Base-by-base conservation (phyloP, 208 protist genomes). In the Trypanosoma cruzi region DNA sequence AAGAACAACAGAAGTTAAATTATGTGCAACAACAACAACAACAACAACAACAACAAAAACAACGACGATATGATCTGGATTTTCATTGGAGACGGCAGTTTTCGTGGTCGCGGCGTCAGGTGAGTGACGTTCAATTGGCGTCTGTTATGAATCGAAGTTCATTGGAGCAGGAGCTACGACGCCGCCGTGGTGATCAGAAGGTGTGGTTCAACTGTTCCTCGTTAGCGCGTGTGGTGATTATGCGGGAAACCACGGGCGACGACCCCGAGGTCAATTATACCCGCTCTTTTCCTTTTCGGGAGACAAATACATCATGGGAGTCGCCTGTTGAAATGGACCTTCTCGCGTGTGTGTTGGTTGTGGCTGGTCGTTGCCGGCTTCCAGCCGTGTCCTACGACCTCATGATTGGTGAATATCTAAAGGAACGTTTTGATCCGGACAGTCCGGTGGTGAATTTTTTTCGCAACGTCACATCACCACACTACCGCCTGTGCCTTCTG, bases 241-340 rank as follows among this genome's bases (percentile, higher is more conserved):
- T n/a, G 48, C 16, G 46, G 68, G 78, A 64, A 28, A 68, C 46
- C 53, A 5, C 24, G 0, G 10, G 4, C n/a, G n/a, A 60, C 3
- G 28, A 48, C 0, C n/a, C n/a, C 8, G 24, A 20, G 1, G n/a
- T 48, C 4, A 61, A 61, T 18, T 76, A 79, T 58, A 52, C 59
- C 31, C 75, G 76, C 62, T 62, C 65, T 58, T 94, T 94, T 64
- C 88, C 85, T 6, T 89, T 93, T 52, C 36, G 58, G 26, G 75
- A 81, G n/a, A 72, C 72, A 18, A 26, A 63, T 54, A 86, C 80
- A 14, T 90, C 89, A 20, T 95, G 89, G 89, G 89, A 95, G 77
- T 82, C 82, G 31, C 79, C 68, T 40, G 68, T 86, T 0, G 90
- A 95, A 77, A 80, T 92, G 78, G 85, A 95, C 24, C 68, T 95